Conservation (phyloP, 2,329 filamentous ascomycete species). For the Paracoccidioides lutzii region DNA sequence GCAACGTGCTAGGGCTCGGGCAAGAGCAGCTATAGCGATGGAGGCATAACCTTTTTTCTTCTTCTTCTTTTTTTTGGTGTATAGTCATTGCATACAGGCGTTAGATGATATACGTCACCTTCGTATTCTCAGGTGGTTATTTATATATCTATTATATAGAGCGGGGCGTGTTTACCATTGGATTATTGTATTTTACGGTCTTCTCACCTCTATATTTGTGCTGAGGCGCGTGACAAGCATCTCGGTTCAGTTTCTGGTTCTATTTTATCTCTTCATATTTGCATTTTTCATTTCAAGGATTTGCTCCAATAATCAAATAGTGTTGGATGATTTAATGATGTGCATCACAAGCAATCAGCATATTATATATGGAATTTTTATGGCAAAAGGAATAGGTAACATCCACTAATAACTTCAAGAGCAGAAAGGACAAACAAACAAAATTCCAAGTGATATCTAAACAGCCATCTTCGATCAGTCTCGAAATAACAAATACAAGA, state of each 20-base stretch:
- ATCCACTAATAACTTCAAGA: not conserved
- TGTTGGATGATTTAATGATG: not conserved
- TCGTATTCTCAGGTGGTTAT: not conserved
- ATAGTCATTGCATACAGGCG: not conserved
- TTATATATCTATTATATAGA: not conserved
- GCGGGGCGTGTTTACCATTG: not conserved
- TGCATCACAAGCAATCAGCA: not conserved
- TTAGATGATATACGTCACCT: not conserved
- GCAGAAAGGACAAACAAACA: not conserved
- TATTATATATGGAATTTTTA: not conserved
- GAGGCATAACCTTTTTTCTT: constrained; percentile 13
- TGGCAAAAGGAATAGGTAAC: too few relatives aligned
- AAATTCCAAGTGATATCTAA: not conserved
- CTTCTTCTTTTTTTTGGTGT: not conserved
- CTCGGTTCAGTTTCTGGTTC: not conserved
- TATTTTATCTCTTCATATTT: not conserved
- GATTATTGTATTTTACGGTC: not conserved
- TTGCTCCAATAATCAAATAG: not conserved
- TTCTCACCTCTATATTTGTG: not conserved
- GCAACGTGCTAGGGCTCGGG: constrained; percentile 23
- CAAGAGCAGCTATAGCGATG: constrained; percentile 15
- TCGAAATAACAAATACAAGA: not conserved
- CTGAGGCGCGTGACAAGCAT: not conserved
- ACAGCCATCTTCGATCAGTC: not conserved
- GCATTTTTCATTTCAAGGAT: too few relatives aligned